A percentile compares a stretch with the other conserved stretches of the same genome.
Evolutionary conservation across 148 eudicot genomes (phyloP).

Genomic region (Rhododendron griersonianum): DNA sequence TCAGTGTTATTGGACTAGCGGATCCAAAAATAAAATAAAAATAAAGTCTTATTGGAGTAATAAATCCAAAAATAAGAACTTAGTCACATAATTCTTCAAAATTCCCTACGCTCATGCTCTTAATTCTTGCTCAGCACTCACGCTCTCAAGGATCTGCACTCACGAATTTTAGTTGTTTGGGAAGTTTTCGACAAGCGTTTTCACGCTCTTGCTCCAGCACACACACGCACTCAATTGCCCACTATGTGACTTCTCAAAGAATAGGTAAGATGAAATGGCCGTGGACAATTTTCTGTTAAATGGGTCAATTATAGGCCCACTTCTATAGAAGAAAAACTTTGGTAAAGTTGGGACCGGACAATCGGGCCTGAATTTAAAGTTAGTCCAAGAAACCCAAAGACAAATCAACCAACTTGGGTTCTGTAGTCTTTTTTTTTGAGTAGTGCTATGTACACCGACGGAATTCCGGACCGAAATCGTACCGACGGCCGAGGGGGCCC

Average conservation of each 20-base stretch:
- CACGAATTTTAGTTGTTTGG: background rate
- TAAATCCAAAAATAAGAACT: background rate
- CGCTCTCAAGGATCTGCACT: too few relatives aligned
- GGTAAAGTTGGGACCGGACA: background rate
- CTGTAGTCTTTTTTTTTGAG: too few relatives aligned
- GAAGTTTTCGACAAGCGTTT: background rate
- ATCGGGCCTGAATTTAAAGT: background rate
- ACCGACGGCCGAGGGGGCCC: too few relatives aligned
- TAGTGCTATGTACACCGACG: too few relatives aligned
- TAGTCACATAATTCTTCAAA: too few relatives aligned
- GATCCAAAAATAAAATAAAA: too few relatives aligned
- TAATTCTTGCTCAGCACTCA: too few relatives aligned
- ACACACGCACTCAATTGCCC: background rate
- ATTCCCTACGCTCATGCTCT: rapidly evolving
- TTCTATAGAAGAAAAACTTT: too few relatives aligned
- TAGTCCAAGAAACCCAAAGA: background rate
- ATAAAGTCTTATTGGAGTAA: background rate
- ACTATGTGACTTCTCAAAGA: background rate
- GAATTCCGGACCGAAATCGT: too few relatives aligned
- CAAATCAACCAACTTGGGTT: background rate
- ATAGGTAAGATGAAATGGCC: background rate
- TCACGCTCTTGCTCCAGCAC: background rate
- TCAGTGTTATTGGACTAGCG: too few relatives aligned
- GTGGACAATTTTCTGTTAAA: too few relatives aligned
- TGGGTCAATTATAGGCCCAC: too few relatives aligned